These are phyloP conservation scores for Termitomyces sp. DNA, from an alignment of 768 basidiomycete genomes.

Conservation along the genomic window DNA sequence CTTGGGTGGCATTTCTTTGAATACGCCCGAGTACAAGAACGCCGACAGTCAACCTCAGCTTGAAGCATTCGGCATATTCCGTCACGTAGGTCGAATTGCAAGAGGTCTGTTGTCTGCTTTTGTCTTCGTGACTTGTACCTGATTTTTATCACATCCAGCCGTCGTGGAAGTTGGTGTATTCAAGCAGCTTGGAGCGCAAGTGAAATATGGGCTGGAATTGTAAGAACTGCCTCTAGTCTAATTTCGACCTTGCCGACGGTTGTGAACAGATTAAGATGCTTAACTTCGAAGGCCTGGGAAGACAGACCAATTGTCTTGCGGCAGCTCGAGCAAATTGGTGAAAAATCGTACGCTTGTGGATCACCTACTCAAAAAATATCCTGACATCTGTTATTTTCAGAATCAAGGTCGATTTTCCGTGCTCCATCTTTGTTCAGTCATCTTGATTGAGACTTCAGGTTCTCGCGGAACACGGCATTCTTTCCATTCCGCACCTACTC, in stretches of 20 bases:
- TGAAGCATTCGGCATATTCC: constrained; percentile 67
- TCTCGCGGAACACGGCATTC: constrained; percentile 69
- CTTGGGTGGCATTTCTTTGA: constrained; percentile 65
- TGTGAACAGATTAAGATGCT: constrained; percentile 56
- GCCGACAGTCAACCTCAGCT: constrained; percentile 66
- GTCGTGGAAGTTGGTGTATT: constrained; percentile 72
- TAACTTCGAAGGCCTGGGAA: constrained; percentile 90
- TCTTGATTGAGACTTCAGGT: constrained; percentile 37
- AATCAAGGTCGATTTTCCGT: constrained; percentile 7
- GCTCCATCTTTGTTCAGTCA: not conserved
- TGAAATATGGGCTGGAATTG: constrained; percentile 75
- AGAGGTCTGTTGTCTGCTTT: constrained; percentile 42
- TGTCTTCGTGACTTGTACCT: not conserved
- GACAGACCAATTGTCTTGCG: constrained; percentile 77
- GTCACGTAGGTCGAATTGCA: constrained; percentile 71
- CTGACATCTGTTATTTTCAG: constrained; percentile 20
- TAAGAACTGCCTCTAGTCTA: constrained; percentile 26
- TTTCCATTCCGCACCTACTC: constrained; percentile 50
- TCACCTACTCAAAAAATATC: constrained; percentile 18
- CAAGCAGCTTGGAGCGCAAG: constrained; percentile 57
- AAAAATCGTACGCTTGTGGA: constrained; percentile 66
- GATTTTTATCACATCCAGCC: constrained; percentile 34
- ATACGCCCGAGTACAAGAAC: constrained; percentile 60
- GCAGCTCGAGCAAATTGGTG: constrained; percentile 88
- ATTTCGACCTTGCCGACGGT: not conserved